phyloP scores from a whole-genome alignment of 768 basidiomycete genomes.

The Pleurotus tuber-regium region DNA sequence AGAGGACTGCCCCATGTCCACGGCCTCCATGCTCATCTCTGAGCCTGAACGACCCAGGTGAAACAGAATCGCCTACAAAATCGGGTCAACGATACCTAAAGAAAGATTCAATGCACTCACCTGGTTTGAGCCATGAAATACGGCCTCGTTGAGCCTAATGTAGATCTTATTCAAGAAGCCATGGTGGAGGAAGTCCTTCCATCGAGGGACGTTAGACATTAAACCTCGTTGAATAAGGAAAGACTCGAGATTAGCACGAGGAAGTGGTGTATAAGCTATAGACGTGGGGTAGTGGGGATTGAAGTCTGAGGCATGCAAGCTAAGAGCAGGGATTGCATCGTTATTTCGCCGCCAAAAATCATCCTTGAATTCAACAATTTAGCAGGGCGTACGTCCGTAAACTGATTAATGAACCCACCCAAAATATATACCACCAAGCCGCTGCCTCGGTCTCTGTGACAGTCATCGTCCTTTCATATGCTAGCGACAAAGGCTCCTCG shows the following conservation, averaged over 20 bases:
- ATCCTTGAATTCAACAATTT: slow-evolving; percentile 41
- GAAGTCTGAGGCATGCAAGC: slow-evolving; percentile 54
- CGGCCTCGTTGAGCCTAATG: slow-evolving; percentile 64
- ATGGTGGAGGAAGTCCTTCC: slow-evolving; percentile 52
- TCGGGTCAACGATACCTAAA: not conserved
- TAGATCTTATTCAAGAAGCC: slow-evolving; percentile 76
- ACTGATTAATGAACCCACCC: slow-evolving; percentile 41
- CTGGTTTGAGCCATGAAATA: slow-evolving; percentile 49
- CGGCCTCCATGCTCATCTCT: slow-evolving; percentile 61
- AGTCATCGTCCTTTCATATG: slow-evolving; percentile 51
- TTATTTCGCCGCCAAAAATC: slow-evolving; percentile 74
- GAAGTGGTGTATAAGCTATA: slow-evolving; percentile 70
- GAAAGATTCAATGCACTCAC: slow-evolving; percentile 31
- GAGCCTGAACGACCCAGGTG: slow-evolving; percentile 52
- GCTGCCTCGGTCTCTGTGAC: slow-evolving; percentile 48
- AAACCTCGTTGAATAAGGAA: slow-evolving; percentile 66
- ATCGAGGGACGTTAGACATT: slow-evolving; percentile 39
- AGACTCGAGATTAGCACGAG: slow-evolving; percentile 58
- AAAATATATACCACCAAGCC: slow-evolving; percentile 81
- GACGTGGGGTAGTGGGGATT: slow-evolving; percentile 70
- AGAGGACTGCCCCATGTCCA: slow-evolving; percentile 50
- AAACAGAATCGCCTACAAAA: slow-evolving; percentile 54
- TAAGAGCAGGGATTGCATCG: slow-evolving; percentile 49
- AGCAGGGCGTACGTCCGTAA: slow-evolving; percentile 3
- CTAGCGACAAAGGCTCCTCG: slow-evolving; percentile 42